Conservation (phyloP, 2,329 filamentous ascomycete species). For the Fusarium globosum region DNA sequence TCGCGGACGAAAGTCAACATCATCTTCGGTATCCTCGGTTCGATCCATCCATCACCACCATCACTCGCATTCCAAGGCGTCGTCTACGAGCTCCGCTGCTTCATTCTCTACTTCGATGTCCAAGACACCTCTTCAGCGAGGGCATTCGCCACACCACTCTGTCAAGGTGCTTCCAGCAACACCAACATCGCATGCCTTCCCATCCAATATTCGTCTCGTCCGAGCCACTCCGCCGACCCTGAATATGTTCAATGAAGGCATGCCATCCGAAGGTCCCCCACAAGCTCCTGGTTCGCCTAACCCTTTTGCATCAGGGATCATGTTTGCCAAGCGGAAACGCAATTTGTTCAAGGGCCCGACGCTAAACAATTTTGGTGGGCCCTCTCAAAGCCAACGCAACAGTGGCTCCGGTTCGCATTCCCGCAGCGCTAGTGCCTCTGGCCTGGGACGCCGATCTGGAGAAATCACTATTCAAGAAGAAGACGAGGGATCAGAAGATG, state of each 20-base stretch:
- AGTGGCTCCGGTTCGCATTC: conserved; percentile 55
- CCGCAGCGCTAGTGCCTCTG: conserved; percentile 71
- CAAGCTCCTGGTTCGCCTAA: conserved; percentile 65
- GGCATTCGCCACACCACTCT: conserved; percentile 85
- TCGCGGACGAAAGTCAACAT: conserved; percentile 93
- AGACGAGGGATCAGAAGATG: conserved; percentile 63
- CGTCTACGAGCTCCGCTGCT: conserved; percentile 86
- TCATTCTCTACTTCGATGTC: conserved; percentile 77
- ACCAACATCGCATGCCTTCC: conserved; percentile 79
- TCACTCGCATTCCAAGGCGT: conserved; percentile 92
- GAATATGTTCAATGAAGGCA: conserved; percentile 68
- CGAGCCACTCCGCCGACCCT: conserved; percentile 66
- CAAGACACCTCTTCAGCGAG: conserved; percentile 71
- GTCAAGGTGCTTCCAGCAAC: conserved; percentile 96
- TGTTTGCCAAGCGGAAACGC: conserved; percentile 85
- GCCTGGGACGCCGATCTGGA: conserved; percentile 73
- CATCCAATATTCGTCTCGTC: conserved; percentile 86
- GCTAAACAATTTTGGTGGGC: conserved; percentile 66
- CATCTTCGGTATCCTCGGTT: conserved; percentile 92
- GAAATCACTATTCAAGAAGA: conserved; percentile 80
- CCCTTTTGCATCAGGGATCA: conserved; percentile 70
- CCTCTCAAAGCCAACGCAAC: conserved; percentile 51
- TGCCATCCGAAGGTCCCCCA: conserved; percentile 55
- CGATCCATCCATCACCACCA: conserved; percentile 89
- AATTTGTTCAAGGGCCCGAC: conserved; percentile 86